Evolutionary conservation across 2,329 filamentous ascomycete genomes (phyloP), one percentile per base, ranked within the genome.

Genomic region (Microcyclospora tardicrescens): DNA sequence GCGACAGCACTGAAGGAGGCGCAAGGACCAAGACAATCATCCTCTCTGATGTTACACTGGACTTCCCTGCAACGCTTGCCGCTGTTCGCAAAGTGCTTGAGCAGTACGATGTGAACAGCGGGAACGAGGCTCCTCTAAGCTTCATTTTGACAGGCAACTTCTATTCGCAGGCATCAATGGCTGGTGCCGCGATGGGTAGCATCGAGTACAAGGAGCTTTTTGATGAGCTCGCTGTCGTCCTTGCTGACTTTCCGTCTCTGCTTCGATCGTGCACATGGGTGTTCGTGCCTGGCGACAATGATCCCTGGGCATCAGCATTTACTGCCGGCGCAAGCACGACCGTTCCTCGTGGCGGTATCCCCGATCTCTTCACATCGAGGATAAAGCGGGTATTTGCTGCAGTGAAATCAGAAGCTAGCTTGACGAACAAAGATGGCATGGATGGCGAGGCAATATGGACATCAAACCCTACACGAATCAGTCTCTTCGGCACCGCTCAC

Each of bases 191-290:
- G 29, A 79, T 73, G 33, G 79, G 84, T 29, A 89, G 84, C 60
- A 87, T 96, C 50, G 86, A 93, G 62, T 96, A 94, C 66, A 96
- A 96, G 65, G 91, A 96, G 62, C 81, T 83, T 57, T 95, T 96
- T 59, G 86, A 98, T 62, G 76, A 79, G 8, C 72, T 98, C 10
- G 89, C 91, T 2, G 77, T 79, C 2, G 72, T 84, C 1, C 71
- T 98, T 5, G 71, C 83, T 6, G 86, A 96, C 49, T 96, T 85
- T 54, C 84, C 85, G 2, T 70, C 73, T 1, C 71, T 98, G 11
- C 72, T 96, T 33, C 79, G 81, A 40, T 73, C 74, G 16, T 80
- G 83, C 5, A 89, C 83, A 0, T 94, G 96, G 58, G 69, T 94
- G 27, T 94, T 98, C 55, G 82, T 96, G 0, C 91, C 91, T 0